A percentile compares a stretch with the other conserved stretches of the same genome.
Conservation (phyloP, 495 filamentous ascomycete genomes). For the Penicillium cinerascens region DNA sequence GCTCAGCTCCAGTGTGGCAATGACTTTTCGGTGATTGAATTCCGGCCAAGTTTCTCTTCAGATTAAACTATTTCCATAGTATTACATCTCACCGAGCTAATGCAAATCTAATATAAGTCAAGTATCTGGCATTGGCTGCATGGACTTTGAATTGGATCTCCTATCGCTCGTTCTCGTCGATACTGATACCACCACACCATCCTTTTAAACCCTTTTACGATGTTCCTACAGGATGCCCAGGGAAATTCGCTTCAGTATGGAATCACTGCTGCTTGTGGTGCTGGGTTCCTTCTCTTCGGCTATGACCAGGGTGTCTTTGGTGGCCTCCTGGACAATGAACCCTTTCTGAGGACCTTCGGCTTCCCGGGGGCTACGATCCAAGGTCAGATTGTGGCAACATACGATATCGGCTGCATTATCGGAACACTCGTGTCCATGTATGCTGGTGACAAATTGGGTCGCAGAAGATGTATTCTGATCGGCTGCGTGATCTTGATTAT, state of each 20-base stretch:
- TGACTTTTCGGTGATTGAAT: no score
- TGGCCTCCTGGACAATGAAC: constrained; percentile 19
- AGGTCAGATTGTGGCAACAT: constrained; percentile 14
- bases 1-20: no score
- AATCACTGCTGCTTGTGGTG: constrained; percentile 12
- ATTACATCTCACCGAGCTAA: no score
- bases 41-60: no score
- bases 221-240: constrained; percentile 1
- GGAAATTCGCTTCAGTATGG: constrained; percentile 9
- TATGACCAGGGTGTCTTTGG: constrained; percentile 32
- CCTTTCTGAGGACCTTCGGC: constrained; percentile 9
- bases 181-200: neutral
- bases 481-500: constrained; percentile 48
- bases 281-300: constrained; percentile 22
- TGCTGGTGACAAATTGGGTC: constrained; percentile 42
- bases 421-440: constrained; percentile 6
- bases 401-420: constrained; percentile 10
- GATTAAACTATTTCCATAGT: no score
- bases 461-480: constrained; percentile 46
- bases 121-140: no score
- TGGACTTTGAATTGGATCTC: neutral
- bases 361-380: constrained; percentile 8
- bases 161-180: neutral
- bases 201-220: neutral
- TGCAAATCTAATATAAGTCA: no score